These are phyloP conservation scores for Laguncularia racemosa DNA, from an alignment of 345 rosid species.

Conservation along the genomic window DNA sequence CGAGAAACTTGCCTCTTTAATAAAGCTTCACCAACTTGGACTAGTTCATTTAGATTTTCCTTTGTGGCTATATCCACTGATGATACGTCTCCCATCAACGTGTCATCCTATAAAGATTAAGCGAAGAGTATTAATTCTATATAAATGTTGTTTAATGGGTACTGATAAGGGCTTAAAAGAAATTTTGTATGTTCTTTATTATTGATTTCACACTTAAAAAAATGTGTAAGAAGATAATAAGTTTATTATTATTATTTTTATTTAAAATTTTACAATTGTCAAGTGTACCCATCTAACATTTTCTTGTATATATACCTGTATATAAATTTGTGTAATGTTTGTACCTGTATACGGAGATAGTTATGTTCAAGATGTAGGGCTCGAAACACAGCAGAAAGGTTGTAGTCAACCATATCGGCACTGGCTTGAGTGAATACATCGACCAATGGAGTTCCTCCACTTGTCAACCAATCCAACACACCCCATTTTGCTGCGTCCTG, in stretches of 20 bases:
- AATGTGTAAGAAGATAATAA: too few species aligned
- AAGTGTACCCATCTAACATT: too few species aligned
- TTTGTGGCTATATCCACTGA: slow-evolving; percentile 58
- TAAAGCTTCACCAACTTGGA: slow-evolving; percentile 45
- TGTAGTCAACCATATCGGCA: slow-evolving; percentile 54
- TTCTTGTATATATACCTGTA: too few species aligned
- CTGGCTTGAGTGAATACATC: slow-evolving; percentile 60
- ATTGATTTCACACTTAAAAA: too few species aligned
- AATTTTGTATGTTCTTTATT: too few species aligned
- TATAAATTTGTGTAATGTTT: slow-evolving; percentile 7
- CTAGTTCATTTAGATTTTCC: slow-evolving; percentile 48
- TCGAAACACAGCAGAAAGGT: slow-evolving; percentile 37
- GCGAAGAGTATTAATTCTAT: too few species aligned
- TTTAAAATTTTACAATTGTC: too few species aligned
- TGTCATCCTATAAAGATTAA: slow-evolving; percentile 39
- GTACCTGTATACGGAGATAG: slow-evolving; percentile 45
- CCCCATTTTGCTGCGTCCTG: slow-evolving; percentile 55
- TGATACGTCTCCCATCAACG: slow-evolving; percentile 39
- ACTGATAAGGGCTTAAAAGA: too few species aligned
- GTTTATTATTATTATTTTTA: too few species aligned
- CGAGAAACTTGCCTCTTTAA: slow-evolving; percentile 50
- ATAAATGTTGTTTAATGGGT: too few species aligned
- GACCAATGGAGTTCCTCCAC: slow-evolving; percentile 39
- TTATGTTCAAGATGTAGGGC: slow-evolving; percentile 38
- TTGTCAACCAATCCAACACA: slow-evolving; percentile 51